Evolutionary conservation across 106 monocot genomes (phyloP).

Genomic region (Dendrobium chrysotoxum): DNA sequence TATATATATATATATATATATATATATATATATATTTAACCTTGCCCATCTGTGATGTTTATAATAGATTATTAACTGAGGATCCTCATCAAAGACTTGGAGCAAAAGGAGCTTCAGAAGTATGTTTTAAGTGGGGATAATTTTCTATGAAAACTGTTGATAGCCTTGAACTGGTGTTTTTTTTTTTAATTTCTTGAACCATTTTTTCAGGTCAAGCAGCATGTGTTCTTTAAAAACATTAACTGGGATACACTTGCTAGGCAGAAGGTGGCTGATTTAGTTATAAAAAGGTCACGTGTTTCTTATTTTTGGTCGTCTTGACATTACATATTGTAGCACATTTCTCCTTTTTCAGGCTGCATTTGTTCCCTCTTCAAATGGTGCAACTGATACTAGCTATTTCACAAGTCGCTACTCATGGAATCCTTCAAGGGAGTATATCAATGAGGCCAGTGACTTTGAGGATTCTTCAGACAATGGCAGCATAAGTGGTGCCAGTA

Average conservation of each 20-base stretch:
- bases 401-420: conserved; percentile 92
- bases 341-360: conserved; percentile 62
- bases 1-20: too few relatives aligned
- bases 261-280: conserved; percentile 60
- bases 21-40: too few relatives aligned
- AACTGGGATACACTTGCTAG: conserved; percentile 97
- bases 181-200: conserved; percentile 11
- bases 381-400: conserved; percentile 91
- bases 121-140: conserved; percentile 16
- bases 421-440: conserved; percentile 86
- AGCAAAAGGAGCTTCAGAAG: conserved; percentile 88
- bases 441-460: conserved; percentile 75
- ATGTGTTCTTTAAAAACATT: conserved; percentile 88
- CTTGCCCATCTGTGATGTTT: not conserved
- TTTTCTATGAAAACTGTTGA: not conserved
- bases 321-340: not conserved
- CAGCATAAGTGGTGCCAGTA: conserved; percentile 81
- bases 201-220: conserved; percentile 75
- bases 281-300: not conserved
- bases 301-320: not conserved
- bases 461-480: conserved; percentile 89
- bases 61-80: conserved; percentile 83
- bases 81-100: conserved; percentile 97
- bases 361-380: conserved; percentile 91
- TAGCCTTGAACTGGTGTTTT: not conserved